Conservation (phyloP, 768 basidiomycete genomes). For the Amanita phalloides region DNA sequence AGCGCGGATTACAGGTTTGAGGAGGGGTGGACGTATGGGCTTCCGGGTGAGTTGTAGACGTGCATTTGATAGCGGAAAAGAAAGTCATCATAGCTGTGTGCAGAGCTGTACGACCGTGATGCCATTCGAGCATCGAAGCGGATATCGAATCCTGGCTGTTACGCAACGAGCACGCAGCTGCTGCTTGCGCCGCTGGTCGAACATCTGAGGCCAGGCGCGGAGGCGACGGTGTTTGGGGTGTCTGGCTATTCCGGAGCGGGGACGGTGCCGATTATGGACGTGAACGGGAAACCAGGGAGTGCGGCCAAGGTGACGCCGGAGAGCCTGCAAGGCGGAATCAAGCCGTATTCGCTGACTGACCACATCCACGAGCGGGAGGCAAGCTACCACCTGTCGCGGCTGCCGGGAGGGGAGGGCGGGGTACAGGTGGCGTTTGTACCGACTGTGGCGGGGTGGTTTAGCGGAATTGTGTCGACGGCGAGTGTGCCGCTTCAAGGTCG, state of each 20-base stretch:
- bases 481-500: conserved; percentile 67
- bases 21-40: conserved; percentile 91
- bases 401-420: conserved; percentile 23
- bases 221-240: conserved; percentile 83
- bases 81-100: conserved; percentile 12
- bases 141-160: conserved; percentile 97
- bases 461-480: conserved; percentile 84
- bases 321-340: conserved; percentile 62
- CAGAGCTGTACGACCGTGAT: conserved; percentile 82
- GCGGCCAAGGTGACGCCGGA: conserved; percentile 76
- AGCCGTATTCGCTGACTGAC: conserved; percentile 87
- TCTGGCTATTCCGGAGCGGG: conserved; percentile 96
- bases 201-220: conserved; percentile 46
- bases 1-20: conserved; percentile 96
- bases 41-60: conserved; percentile 74
- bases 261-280: conserved; percentile 61
- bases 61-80: conserved; percentile 14
- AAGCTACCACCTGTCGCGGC: conserved; percentile 63
- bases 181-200: conserved; percentile 83
- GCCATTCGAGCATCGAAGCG: conserved; percentile 61
- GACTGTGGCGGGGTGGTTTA: conserved; percentile 87
- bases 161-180: conserved; percentile 87
- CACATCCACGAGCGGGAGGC: conserved; percentile 99
- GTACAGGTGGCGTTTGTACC: conserved; percentile 80
- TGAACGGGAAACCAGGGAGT: conserved; percentile 61